Evolutionary conservation across 306 rosid species (phyloP).

Genomic region (Begonia masoniana): DNA sequence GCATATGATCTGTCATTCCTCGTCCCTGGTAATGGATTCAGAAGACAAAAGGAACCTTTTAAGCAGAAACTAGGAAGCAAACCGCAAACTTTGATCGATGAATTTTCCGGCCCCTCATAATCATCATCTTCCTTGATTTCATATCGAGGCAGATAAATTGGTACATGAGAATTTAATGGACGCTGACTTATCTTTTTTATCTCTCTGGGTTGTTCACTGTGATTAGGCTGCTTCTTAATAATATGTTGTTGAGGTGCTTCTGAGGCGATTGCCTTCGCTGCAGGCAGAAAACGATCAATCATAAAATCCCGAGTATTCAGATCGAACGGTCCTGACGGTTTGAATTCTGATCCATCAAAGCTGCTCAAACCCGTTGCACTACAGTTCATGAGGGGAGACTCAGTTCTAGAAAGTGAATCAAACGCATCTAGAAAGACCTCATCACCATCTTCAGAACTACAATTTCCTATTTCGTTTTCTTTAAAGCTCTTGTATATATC

Average conservation of each 20-base stretch:
- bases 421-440: slow-evolving; percentile 53
- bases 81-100: slow-evolving; percentile 27
- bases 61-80: slow-evolving; percentile 40
- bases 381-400: slow-evolving; percentile 53
- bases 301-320: slow-evolving; percentile 49
- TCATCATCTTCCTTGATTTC: slow-evolving; percentile 26
- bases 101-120: slow-evolving; percentile 19
- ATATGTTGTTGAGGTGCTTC: slow-evolving; percentile 40
- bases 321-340: slow-evolving; percentile 36
- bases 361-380: slow-evolving; percentile 62
- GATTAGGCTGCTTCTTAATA: slow-evolving; percentile 30
- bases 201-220: slow-evolving; percentile 39
- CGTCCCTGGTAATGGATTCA: slow-evolving; percentile 42
- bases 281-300: slow-evolving; percentile 79
- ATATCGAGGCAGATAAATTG: slow-evolving; percentile 17
- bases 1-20: slow-evolving; percentile 23
- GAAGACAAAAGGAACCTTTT: slow-evolving; percentile 21
- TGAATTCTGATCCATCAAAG: slow-evolving; percentile 39
- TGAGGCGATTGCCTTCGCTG: slow-evolving; percentile 75
- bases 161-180: slow-evolving; percentile 17
- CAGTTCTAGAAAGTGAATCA: slow-evolving; percentile 66
- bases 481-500: slow-evolving; percentile 3
- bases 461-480: slow-evolving; percentile 17
- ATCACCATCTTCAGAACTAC: slow-evolving; percentile 27
- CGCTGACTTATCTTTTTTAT: slow-evolving; percentile 13